Percentiles rank a stretch among this genome's conserved stretches.
These are phyloP conservation scores for Boeremia lycopersici DNA, from an alignment of 2,329 filamentous ascomycete genomes.

Conservation along the genomic window DNA sequence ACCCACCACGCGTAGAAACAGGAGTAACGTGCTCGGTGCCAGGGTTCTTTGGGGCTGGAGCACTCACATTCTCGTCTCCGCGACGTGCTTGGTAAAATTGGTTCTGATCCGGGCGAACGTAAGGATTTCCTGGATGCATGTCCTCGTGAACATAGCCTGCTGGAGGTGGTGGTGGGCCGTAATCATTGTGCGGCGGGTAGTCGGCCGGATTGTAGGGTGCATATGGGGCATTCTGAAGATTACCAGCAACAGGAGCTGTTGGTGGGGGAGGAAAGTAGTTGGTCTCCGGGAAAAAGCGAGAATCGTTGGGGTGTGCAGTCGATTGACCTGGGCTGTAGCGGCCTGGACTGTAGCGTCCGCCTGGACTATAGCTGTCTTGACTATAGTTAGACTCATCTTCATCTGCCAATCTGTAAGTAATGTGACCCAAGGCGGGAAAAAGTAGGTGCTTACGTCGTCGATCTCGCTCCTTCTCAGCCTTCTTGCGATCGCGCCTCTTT, in stretches of 20 bases:
- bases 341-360: conserved; percentile 21
- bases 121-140: conserved; percentile 35
- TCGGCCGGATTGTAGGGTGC: conserved; percentile 52
- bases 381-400: conserved; percentile 46
- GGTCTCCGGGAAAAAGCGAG: conserved; percentile 52
- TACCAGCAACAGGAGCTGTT: conserved; percentile 35
- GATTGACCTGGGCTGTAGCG: conserved; percentile 40
- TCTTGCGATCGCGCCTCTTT: conserved; percentile 62
- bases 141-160: conserved; percentile 38
- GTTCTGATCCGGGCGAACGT: conserved; percentile 30
- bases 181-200: conserved; percentile 43
- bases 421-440: conserved; percentile 13
- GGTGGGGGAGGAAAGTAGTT: conserved; percentile 59
- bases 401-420: conserved; percentile 32
- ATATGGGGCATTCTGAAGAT: conserved; percentile 35
- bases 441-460: conserved; percentile 54
- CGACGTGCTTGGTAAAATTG: conserved; percentile 45
- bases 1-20: conserved; percentile 20
- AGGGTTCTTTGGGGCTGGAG: conserved; percentile 40
- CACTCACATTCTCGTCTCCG: conserved; percentile 59
- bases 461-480: conserved; percentile 58
- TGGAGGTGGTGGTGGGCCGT: conserved; percentile 34
- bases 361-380: conserved; percentile 41
- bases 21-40: conserved; percentile 26
- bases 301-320: conserved; percentile 37